These are phyloP conservation scores for Neospermospora avenae DNA, from an alignment of 2,329 filamentous ascomycete species.

Conservation along the genomic window DNA sequence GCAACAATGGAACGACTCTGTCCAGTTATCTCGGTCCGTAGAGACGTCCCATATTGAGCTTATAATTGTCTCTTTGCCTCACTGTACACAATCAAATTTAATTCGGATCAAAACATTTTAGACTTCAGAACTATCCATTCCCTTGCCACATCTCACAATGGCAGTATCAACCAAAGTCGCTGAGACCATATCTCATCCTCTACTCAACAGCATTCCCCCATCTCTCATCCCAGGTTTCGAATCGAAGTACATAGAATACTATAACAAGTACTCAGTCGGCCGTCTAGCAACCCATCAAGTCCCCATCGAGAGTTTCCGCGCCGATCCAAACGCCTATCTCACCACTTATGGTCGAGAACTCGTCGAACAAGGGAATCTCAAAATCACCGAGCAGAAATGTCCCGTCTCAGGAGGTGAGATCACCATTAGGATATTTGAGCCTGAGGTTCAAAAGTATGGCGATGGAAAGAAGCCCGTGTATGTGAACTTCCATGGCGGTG, in stretches of 20 bases:
- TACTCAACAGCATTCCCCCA: constrained; percentile 41
- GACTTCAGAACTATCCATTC: too few relatives aligned
- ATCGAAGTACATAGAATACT: constrained; percentile 40
- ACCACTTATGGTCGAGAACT: constrained; percentile 37
- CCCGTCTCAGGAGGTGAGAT: constrained; percentile 40
- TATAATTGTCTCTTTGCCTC: not conserved
- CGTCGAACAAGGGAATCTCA: constrained; percentile 36
- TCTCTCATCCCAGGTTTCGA: constrained; percentile 39
- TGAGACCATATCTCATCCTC: constrained; percentile 33
- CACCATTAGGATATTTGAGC: constrained; percentile 40
- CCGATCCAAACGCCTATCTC: constrained; percentile 39
- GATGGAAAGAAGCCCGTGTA: constrained; percentile 38
- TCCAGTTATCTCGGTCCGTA: not conserved
- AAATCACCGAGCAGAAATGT: constrained; percentile 40
- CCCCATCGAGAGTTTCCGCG: constrained; percentile 34
- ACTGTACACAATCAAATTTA: not conserved
- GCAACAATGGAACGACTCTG: not conserved
- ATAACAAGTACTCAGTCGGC: constrained; percentile 41
- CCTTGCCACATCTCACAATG: too few relatives aligned
- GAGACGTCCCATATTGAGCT: not conserved
- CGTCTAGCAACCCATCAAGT: constrained; percentile 41
- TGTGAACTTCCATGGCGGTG: constrained; percentile 35
- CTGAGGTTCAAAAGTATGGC: constrained; percentile 26
- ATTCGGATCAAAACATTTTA: too few relatives aligned
- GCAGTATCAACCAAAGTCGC: constrained; percentile 5